Evolutionary conservation across 2,329 filamentous ascomycete species (phyloP).

Genomic region (Phaeomoniella chlamydospora): DNA sequence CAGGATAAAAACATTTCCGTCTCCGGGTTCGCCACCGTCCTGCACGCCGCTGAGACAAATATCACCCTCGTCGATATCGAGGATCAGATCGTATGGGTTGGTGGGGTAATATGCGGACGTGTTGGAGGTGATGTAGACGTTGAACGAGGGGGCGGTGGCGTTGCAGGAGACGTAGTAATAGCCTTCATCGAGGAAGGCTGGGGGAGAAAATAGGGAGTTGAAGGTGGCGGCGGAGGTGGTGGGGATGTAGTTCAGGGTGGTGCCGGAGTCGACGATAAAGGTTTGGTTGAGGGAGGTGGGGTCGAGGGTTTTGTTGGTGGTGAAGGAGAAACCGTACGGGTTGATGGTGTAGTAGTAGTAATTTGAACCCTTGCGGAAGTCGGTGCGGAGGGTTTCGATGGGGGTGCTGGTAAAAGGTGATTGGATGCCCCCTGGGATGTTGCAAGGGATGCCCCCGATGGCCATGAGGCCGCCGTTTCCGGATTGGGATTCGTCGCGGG

Average conservation of each 20-base stretch:
- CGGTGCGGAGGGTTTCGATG: constrained; percentile 14
- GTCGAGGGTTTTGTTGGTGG: not conserved
- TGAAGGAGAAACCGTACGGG: not conserved
- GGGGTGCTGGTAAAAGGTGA: constrained; percentile 1
- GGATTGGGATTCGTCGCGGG: constrained; percentile 26
- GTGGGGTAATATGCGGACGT: constrained; percentile 16
- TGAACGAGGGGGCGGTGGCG: constrained; percentile 24
- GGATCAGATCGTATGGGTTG: constrained; percentile 16
- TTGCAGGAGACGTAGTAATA: constrained; percentile 26
- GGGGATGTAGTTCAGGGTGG: constrained; percentile 23
- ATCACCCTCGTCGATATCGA: constrained; percentile 10
- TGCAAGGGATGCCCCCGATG: constrained; percentile 26
- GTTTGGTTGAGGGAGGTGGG: not conserved
- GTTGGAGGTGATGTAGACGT: constrained; percentile 22
- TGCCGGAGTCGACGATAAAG: constrained; percentile 11
- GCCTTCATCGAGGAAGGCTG: constrained; percentile 19
- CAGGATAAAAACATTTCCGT: constrained; percentile 15
- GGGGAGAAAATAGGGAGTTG: constrained; percentile 26
- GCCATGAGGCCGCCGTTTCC: constrained; percentile 29
- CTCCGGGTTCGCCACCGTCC: constrained; percentile 5
- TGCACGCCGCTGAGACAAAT: constrained; percentile 9
- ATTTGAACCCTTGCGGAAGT: constrained; percentile 20
- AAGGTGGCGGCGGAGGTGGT: constrained; percentile 19
- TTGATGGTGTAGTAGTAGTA: constrained; percentile 1
- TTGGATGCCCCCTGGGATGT: not conserved